Evolutionary conservation across 2,329 filamentous ascomycete species (phyloP), one percentile per base, ranked within the genome.

Genomic region (Fusarium paranaense): DNA sequence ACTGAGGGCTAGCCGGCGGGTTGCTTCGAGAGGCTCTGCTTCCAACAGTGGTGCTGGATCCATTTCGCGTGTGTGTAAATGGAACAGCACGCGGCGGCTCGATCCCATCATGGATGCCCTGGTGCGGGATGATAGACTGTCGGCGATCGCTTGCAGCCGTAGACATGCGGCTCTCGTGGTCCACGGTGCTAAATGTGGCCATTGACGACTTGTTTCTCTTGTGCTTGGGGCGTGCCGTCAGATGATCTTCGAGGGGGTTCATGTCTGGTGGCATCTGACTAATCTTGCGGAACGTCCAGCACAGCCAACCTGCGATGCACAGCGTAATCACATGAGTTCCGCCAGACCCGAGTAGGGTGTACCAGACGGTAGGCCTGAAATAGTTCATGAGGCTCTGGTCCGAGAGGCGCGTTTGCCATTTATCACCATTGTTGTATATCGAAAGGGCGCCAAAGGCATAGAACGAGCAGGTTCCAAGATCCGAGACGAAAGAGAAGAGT

Each of bases 211-310:
- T 90, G 81, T 94, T 95, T 79, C 93, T 90, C 86, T 95, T 95
- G 83, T 97, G 95, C 58, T 78, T 79, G 66, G 83, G 85, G 27
- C 92, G 90, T 13, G 94, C 91, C 2, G 95, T 98, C 67, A 97
- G 85, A 78, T 96, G 92, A 74, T 94, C 91, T 81, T 98, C 95
- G 16, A 98, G 87, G 2, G 96, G 96, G 81, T 98, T 98, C 93
- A 98, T 95, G 79, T 98, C 96, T 0, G 96, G 95, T 7, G 96
- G 96, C 81, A 98, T 88, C 22, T 88, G 86, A 6, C 91, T 87
- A 78, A 98, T 98, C 79, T 93, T 93, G 45, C 92, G 90, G 89
- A 98, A 98, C 76, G 93, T 90, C 62, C 94, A 81, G 18, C 91
- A 90, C 30, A 98, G 87, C 84, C 93, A 98, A 35, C 94, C 80